Percentiles rank a stretch among this genome's conserved stretches.
Evolutionary conservation across 495 filamentous ascomycete genomes (phyloP).

Genomic region (Penicillium riverlandense): DNA sequence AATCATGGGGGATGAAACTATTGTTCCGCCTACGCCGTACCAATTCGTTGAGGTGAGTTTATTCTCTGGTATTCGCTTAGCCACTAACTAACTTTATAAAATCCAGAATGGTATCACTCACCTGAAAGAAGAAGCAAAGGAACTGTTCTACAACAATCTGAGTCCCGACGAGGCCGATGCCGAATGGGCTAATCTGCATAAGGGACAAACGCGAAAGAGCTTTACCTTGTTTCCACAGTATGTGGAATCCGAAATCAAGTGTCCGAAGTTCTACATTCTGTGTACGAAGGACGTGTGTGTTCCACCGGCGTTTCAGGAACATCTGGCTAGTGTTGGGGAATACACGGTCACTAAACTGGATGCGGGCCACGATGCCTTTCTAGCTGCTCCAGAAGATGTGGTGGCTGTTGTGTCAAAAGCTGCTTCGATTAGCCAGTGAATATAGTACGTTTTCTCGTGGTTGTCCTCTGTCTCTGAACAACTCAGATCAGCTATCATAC

Average conservation of each 20-base stretch:
- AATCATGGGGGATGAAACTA: constrained; percentile 3
- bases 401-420: too few relatives aligned
- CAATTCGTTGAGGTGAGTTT: constrained; percentile 4
- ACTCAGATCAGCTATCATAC: too few relatives aligned
- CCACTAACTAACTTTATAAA: neutral
- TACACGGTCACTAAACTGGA: neutral
- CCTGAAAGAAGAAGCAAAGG: constrained; percentile 1
- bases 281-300: constrained; percentile 1
- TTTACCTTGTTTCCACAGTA: neutral
- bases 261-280: constrained; percentile 1
- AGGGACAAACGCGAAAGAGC: neutral
- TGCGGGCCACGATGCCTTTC: neutral
- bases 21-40: constrained; percentile 1
- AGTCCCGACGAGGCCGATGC: constrained; percentile 1
- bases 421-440: too few relatives aligned
- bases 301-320: constrained; percentile 1
- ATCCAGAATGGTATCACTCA: constrained; percentile 1
- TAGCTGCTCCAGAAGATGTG: too few relatives aligned
- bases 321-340: neutral
- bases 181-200: neutral
- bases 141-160: neutral
- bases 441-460: too few relatives aligned
- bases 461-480: too few relatives aligned
- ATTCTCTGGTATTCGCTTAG: neutral
- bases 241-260: neutral